Conservation (phyloP, 2,329 filamentous ascomycete genomes). For the Fusarium siculi region DNA sequence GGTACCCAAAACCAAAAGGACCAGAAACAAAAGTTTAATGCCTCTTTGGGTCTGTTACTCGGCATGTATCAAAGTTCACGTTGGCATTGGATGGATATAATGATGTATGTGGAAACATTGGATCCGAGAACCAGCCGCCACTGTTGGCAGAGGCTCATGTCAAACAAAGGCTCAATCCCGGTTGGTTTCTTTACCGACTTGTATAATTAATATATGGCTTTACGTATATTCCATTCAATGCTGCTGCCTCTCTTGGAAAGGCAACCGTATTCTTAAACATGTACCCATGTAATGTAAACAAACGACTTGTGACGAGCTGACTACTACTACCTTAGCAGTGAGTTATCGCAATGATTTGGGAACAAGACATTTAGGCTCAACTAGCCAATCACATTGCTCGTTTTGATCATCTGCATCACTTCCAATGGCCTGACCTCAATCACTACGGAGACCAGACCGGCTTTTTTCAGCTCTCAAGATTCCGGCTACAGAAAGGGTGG, state of each 20-base stretch:
- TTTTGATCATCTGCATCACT: constrained; percentile 23
- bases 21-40: constrained; percentile 4
- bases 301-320: not conserved
- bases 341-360: not conserved
- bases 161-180: constrained; percentile 13
- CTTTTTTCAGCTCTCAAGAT: not conserved
- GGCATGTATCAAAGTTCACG: constrained; percentile 4
- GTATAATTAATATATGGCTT: not conserved
- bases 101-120: constrained; percentile 8
- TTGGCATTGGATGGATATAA: not conserved
- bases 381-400: constrained; percentile 10
- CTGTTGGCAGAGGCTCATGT: not conserved
- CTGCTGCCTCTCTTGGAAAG: not conserved
- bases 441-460: constrained; percentile 23
- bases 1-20: not conserved
- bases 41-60: constrained; percentile 1
- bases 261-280: not conserved
- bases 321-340: not conserved
- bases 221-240: not conserved
- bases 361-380: not conserved
- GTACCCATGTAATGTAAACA: constrained; percentile 2
- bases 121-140: constrained; percentile 15
- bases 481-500: not conserved
- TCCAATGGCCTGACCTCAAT: constrained; percentile 28
- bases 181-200: not conserved